Base-by-base conservation (phyloP, 148 eudicot genomes). In the Chenopodium berlandieri region DNA sequence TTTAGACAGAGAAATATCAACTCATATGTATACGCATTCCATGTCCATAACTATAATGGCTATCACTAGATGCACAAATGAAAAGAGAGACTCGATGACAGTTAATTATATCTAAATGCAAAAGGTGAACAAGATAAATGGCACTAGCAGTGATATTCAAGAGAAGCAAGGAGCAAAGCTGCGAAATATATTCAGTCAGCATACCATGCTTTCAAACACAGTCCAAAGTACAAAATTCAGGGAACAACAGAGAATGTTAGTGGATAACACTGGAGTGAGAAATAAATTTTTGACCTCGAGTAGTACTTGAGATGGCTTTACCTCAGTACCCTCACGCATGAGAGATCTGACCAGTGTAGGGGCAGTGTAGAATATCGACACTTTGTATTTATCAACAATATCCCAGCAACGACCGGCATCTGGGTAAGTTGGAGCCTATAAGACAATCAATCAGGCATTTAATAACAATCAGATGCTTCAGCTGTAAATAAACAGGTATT, bases 401-500 rank as follows among this genome's bases (percentile, higher is more conserved):
- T 93, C 94, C 99, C 99, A 97, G 83, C 93, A 92, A 47, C 99
- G 94, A 73, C 99, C 99, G 17, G 98, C 79, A 89, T 92, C 91
- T 77, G 99, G 99, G 89, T 92, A 97, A 77, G 88, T 97, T 84
- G 99, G 99, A 78, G 93, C 94, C 99, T 97, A 83, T 86, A 89
- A 70, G 47, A 77, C 32, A 74, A 70, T 56, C 50, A 76, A 46
- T 75, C 56, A 71, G 4, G 19, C 23, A 47, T 47, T 40, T 19
- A 46, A 25, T 31, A 22, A 30, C 27, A 32, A 44, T 64, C 27
- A 71, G 54, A 23, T 48, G 27, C 12, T 6, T 13, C 44, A 47
- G 44, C 8, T 40, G 31, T 7, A 80, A 40, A 20, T 40, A 73
- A 37, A 56, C 19, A 9, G 48, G 52, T 23, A 50, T 7, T 52